Percentiles rank a stretch among this genome's conserved stretches.
phyloP scores from a whole-genome alignment of 768 basidiomycete genomes.

The Nidularia sp. region DNA sequence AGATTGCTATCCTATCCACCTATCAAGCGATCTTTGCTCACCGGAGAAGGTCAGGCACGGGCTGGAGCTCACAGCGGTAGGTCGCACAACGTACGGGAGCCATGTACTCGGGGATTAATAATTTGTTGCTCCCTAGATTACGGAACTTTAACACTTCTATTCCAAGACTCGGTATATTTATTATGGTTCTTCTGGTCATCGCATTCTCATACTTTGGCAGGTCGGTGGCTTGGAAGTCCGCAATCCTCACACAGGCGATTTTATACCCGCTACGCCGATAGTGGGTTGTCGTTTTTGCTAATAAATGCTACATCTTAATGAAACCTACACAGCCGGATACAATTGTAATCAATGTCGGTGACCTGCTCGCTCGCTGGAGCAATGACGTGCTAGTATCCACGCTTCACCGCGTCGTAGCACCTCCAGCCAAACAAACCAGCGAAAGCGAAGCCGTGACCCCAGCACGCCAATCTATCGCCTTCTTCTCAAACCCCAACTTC shows the following conservation, averaged over 20 bases:
- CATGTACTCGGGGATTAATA: background rate
- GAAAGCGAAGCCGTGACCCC: conserved; percentile 55
- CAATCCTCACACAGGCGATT: conserved; percentile 71
- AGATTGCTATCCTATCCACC: conserved; percentile 79
- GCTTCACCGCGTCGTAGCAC: conserved; percentile 79
- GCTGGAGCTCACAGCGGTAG: conserved; percentile 80
- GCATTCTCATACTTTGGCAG: conserved; percentile 15
- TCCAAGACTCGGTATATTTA: conserved; percentile 62
- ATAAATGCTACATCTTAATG: no score
- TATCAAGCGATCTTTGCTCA: conserved; percentile 55
- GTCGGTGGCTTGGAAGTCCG: conserved; percentile 82
- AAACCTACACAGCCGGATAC: conserved; percentile 58
- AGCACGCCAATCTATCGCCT: conserved; percentile 74
- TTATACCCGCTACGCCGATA: conserved; percentile 71
- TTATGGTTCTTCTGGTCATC: background rate
- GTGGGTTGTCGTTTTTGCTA: conserved; percentile 43
- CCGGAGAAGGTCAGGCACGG: conserved; percentile 65
- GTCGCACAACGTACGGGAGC: background rate
- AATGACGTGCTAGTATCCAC: conserved; percentile 79
- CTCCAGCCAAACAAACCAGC: conserved; percentile 45
- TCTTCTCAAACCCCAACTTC: conserved; percentile 84
- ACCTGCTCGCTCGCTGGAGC: conserved; percentile 79
- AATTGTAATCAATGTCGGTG: conserved; percentile 80
- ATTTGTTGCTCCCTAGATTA: conserved; percentile 45
- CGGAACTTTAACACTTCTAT: conserved; percentile 76